Conservation (phyloP, 106 monocot species). For the Narthecium ossifragum region DNA sequence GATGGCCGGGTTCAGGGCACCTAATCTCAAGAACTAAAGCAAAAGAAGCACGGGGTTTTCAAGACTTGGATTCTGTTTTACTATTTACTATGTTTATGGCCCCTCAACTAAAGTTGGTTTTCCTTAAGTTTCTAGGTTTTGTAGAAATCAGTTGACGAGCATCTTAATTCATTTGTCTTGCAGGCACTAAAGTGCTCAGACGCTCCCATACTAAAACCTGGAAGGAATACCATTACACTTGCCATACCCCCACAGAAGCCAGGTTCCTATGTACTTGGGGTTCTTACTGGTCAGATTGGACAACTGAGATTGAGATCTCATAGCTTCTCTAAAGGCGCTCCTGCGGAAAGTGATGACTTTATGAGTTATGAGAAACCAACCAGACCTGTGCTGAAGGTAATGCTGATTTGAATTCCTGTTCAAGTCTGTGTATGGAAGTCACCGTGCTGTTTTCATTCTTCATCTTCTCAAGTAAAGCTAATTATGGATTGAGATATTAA, state of each 20-base stretch:
- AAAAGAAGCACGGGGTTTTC: too few species aligned
- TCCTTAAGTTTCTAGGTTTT: too few species aligned
- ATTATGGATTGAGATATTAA: not conserved
- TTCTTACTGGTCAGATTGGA: conserved; percentile 96
- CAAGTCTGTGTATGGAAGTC: not conserved
- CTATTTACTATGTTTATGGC: too few species aligned
- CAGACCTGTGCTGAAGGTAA: conserved; percentile 90
- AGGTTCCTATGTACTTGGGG: conserved; percentile 90
- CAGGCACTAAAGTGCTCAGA: conserved; percentile 75
- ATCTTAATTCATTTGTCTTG: conserved; percentile 12
- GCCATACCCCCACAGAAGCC: conserved; percentile 79
- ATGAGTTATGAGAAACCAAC: conserved; percentile 98
- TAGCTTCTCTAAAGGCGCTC: conserved; percentile 86
- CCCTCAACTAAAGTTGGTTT: too few species aligned
- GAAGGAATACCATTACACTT: conserved; percentile 70
- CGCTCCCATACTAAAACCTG: conserved; percentile 66
- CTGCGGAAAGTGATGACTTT: conserved; percentile 92
- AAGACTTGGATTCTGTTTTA: too few species aligned
- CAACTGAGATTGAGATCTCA: conserved; percentile 90
- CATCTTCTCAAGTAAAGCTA: not conserved
- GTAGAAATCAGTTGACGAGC: too few species aligned
- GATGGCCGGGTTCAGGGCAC: too few species aligned
- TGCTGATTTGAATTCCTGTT: not conserved
- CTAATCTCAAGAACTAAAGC: too few species aligned
- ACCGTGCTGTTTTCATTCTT: not conserved